Conservation (phyloP, 2,329 filamentous ascomycete genomes). For the Arthrobotrys sinensis region DNA sequence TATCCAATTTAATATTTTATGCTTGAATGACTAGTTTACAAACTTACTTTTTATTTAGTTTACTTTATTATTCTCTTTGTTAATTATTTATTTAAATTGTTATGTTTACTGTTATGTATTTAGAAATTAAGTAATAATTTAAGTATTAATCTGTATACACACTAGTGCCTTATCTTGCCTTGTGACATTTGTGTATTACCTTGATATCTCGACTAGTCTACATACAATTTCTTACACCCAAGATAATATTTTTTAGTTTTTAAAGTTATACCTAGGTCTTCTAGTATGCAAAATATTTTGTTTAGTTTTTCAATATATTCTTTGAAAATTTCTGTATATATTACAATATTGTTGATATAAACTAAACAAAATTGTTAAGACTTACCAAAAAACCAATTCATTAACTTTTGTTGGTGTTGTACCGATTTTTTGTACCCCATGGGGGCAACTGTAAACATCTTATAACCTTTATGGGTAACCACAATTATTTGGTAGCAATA, state of each 20-base stretch:
- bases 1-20: no score
- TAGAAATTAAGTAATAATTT: no score
- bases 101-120: no score
- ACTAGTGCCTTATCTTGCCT: no score
- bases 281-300: neutral
- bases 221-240: no score
- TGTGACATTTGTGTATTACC: no score
- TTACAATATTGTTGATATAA: neutral
- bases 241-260: constrained; percentile 12
- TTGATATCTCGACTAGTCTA: no score
- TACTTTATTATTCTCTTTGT: no score
- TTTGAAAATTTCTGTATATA: neutral
- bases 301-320: neutral
- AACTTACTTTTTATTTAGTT: no score
- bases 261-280: neutral
- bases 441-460: neutral
- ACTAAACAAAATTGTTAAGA: neutral
- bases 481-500: neutral
- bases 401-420: constrained; percentile 2
- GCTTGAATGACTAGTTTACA: no score
- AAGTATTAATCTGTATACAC: no score
- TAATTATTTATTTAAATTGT: no score
- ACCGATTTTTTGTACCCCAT: constrained; percentile 7
- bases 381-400: neutral
- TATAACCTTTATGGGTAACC: neutral